These are phyloP conservation scores for Cystoderma amianthinum DNA, from an alignment of 768 basidiomycete genomes.

Conservation along the genomic window DNA sequence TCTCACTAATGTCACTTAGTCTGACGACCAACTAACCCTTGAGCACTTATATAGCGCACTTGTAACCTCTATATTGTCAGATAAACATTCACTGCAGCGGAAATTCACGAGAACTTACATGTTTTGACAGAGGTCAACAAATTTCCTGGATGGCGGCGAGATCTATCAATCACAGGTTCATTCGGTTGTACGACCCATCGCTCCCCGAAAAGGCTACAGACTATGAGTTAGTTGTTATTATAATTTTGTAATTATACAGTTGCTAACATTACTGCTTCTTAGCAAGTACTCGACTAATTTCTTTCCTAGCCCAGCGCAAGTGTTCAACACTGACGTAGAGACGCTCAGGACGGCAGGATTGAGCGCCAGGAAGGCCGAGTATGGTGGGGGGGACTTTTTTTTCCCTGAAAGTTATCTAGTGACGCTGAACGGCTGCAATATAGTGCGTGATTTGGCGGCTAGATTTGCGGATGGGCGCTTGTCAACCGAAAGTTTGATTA, in stretches of 20 bases:
- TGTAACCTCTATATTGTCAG: constrained; percentile 66
- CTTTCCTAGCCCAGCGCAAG: constrained; percentile 71
- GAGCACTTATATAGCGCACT: constrained; percentile 42
- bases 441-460: constrained; percentile 73
- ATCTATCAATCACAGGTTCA: constrained; percentile 75
- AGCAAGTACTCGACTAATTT: constrained; percentile 9
- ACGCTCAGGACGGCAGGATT: constrained; percentile 69
- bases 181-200: constrained; percentile 65
- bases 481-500: constrained; percentile 62
- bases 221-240: constrained; percentile 27
- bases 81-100: not conserved
- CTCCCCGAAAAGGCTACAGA: constrained; percentile 63
- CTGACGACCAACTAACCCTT: constrained; percentile 1
- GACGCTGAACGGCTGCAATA: no score
- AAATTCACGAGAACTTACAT: not conserved
- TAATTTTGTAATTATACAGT: constrained; percentile 5
- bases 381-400: no score
- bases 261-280: constrained; percentile 7
- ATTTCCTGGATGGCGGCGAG: constrained; percentile 86
- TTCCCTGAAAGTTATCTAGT: no score
- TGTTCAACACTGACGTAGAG: constrained; percentile 50
- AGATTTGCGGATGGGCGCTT: constrained; percentile 79
- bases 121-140: constrained; percentile 54
- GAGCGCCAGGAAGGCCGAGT: constrained; percentile 84
- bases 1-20: not conserved